Base-by-base conservation (phyloP, 768 basidiomycete genomes). In the Boletellus sp. region DNA sequence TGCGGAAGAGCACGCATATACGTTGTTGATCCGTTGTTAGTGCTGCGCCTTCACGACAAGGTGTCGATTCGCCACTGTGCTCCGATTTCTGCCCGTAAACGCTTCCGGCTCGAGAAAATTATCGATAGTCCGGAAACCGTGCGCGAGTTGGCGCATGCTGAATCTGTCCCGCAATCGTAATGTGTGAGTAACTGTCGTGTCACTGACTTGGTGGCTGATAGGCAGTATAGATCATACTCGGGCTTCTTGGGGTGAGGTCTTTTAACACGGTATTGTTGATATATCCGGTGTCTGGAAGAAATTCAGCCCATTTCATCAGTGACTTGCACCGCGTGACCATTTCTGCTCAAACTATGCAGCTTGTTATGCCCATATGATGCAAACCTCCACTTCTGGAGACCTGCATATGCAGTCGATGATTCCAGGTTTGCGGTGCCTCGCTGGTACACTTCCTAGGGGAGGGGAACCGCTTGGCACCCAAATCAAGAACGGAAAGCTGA, bases 11-110 rank as follows among this genome's bases (percentile, higher is more conserved):
- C 17, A 28, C 8, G n/a, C 42, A 3, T 37, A 3, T n/a, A 47
- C 24, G 39, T 45, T 31, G 32, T 52, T 53, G 51, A 61, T 44
- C 11, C 48, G 17, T 36, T 39, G 20, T 42, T 56, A 90, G 89
- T 61, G 56, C 74, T 89, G 42, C 83, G 80, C 20, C 69, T 78
- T 61, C 78, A 86, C 32, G 90, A 92, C 66, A 67, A 78, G 34
- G 88, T 91, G 32, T 67, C 80, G 51, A 91, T 92, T 66, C 85
- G 84, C 51, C 87, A 91, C 60, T 91, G 88, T 65, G 84, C 83
- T 36, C 88, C 88, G 20, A 72, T 88, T 59, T 92, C 90, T 26
- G 86, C 85, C 20, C 73, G 78, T 55, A 92, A 92, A 69, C 76
- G 85, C 26, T 92, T 91, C 73, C 79, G 70, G 43, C 71, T 92